Evolutionary conservation across 768 basidiomycete species (phyloP), one percentile per base, ranked within the genome.

Genomic region (Podaxis carcinomalis): DNA sequence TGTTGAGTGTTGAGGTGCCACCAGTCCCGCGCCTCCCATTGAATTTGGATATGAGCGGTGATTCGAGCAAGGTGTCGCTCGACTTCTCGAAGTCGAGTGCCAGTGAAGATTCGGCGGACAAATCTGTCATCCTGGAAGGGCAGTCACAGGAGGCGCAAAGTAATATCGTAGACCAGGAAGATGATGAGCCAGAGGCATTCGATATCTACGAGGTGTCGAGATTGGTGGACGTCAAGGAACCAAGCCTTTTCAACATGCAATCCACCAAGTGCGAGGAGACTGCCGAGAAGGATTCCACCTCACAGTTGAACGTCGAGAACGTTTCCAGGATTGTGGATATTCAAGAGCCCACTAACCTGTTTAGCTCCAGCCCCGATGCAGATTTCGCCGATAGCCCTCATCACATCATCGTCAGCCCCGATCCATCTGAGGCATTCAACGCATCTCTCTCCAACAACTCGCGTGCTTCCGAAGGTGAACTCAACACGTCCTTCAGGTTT

Each of bases 401-500:
- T 58, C 67, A 73, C 61, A 64, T 76, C 62, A 46, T 74, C 66
- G 77, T 74, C 55, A 74, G 73, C 36, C 37, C 61, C 1, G 78
- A 61, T 11, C 40, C 59, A 11, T 44, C 59, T 9, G 52, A 61
- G 13, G 52, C 4, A 2, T 77, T 50, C 60, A 56, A 32, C 52
- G 27, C 27, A 39, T 64, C 14, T 67, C 66, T 46, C 52, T 67
- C 69, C 16, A 54, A 67, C 4, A 62, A 68, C 11, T 79, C 80
- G 23, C 78, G 73, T 19, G 78, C 79, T 1, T 88, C 88, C 0
- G 78, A 88, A 62, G 90, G 90, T 0, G 78, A 86, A 63, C 79
- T 92, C 49, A 86, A 92, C 63, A 80, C 75, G 6, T 81, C 84
- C 21, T 92, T 93, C 81, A 88, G 80, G 68, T 93, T 92, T 62